Evolutionary conservation across 108 stramenopile species (phyloP).

Genomic region (Fistulifera solaris): DNA sequence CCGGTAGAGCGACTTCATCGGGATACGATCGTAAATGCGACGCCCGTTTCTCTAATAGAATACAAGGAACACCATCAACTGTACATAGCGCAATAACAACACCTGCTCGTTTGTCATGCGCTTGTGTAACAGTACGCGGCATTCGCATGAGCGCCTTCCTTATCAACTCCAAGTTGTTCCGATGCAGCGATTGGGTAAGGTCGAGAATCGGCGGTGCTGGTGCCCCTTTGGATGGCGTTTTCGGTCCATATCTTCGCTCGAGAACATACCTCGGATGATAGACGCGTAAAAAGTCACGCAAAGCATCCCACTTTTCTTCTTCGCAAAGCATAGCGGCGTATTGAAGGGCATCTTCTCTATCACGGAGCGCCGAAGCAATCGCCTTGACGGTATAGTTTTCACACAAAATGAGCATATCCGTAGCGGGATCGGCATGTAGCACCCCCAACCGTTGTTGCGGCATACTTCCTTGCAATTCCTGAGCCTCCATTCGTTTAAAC

Average conservation of each 20-base stretch:
- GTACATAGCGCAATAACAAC: constrained; percentile 89
- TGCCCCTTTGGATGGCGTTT: constrained; percentile 21
- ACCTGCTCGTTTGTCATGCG: constrained; percentile 71
- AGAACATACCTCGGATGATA: constrained; percentile 64
- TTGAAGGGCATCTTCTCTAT: constrained; percentile 90
- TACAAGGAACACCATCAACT: constrained; percentile 83
- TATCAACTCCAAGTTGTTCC: constrained; percentile 57
- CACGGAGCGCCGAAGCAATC: constrained; percentile 85
- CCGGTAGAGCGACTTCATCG: constrained; percentile 81
- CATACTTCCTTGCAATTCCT: constrained; percentile 60
- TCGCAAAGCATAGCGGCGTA: constrained; percentile 66
- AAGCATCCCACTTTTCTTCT: constrained; percentile 44
- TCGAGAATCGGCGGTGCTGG: constrained; percentile 23
- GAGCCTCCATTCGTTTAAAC: constrained; percentile 26
- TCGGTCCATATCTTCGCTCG: constrained; percentile 32
- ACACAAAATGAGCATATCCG: constrained; percentile 81
- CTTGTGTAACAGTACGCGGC: constrained; percentile 84
- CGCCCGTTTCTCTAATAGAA: constrained; percentile 85
- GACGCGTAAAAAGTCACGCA: constrained; percentile 57
- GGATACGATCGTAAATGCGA: constrained; percentile 67
- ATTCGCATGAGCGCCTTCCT: constrained; percentile 85
- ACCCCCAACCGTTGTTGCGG: constrained; percentile 67
- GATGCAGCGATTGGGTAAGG: constrained; percentile 56
- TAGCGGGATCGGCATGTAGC: constrained; percentile 77
- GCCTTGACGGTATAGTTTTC: constrained; percentile 86